A percentile compares a stretch with the other conserved stretches of the same genome.
phyloP scores from a whole-genome alignment of 768 basidiomycete species.

The Naganishia vaughanmartiniae region DNA sequence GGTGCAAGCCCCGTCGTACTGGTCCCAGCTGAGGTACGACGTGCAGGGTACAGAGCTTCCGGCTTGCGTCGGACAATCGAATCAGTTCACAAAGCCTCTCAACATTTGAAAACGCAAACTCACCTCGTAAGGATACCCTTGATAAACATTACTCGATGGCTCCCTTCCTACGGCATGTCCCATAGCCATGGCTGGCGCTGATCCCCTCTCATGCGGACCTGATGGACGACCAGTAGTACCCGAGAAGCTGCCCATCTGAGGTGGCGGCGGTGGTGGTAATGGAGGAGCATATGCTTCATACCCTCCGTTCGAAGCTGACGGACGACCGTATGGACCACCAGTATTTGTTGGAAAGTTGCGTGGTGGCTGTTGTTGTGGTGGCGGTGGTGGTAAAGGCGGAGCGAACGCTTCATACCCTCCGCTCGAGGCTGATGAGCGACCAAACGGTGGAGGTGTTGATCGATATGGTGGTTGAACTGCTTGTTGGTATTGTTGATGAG shows the following conservation, averaged over 20 bases:
- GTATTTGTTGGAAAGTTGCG: neutral
- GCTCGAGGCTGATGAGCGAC: slow-evolving; percentile 32
- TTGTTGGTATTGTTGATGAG: neutral
- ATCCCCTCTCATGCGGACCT: neutral
- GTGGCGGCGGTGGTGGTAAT: slow-evolving; percentile 30
- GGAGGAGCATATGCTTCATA: slow-evolving; percentile 46
- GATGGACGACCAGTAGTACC: neutral
- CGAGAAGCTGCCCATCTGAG: neutral
- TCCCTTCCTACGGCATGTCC: neutral
- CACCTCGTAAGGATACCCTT: slow-evolving; percentile 7
- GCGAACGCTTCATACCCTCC: slow-evolving; percentile 46
- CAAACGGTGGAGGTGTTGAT: slow-evolving; percentile 20
- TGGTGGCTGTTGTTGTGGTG: neutral
- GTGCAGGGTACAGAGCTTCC: neutral
- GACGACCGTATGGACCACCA: neutral
- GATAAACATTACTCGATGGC: neutral
- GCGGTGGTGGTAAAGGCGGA: slow-evolving; percentile 36
- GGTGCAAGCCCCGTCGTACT: neutral
- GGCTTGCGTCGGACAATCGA: neutral
- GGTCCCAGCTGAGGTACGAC: neutral
- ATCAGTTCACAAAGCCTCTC: neutral
- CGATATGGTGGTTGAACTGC: neutral
- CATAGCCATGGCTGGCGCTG: neutral
- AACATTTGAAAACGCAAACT: neutral
- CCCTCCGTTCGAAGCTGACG: slow-evolving; percentile 37